These are phyloP conservation scores for Calonectria hawksworthii DNA, from an alignment of 2,329 filamentous ascomycete genomes.

Conservation along the genomic window DNA sequence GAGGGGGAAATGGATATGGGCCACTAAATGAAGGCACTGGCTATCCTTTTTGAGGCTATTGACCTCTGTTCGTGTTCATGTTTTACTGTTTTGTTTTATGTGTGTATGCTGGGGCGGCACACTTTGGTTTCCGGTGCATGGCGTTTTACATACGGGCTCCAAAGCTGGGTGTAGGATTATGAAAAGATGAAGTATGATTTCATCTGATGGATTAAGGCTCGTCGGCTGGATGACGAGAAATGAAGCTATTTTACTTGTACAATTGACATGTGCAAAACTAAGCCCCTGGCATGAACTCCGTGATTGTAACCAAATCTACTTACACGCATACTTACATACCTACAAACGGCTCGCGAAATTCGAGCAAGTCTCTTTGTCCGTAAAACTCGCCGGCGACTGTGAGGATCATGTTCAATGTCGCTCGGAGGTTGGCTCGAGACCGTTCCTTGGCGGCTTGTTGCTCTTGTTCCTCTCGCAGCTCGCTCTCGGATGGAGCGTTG, in stretches of 20 bases:
- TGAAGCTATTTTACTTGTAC: conserved; percentile 18
- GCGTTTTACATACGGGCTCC: conserved; percentile 41
- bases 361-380: conserved; percentile 88
- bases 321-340: conserved; percentile 52
- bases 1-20: conserved; percentile 58
- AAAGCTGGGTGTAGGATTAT: conserved; percentile 38
- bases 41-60: background rate
- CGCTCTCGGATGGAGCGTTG: conserved; percentile 39
- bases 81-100: conserved; percentile 24
- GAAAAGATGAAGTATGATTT: conserved; percentile 6
- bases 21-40: conserved; percentile 25
- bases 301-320: background rate
- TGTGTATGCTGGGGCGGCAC: conserved; percentile 27
- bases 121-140: conserved; percentile 36
- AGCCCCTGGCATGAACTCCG: background rate
- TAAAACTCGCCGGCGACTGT: conserved; percentile 90
- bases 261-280: background rate
- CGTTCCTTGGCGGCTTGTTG: conserved; percentile 49
- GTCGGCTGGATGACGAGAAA: conserved; percentile 32
- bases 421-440: conserved; percentile 67
- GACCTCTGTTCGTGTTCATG: background rate
- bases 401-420: conserved; percentile 93
- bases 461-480: conserved; percentile 39
- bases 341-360: conserved; percentile 76
- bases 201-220: conserved; percentile 26